Base-by-base conservation (phyloP, 768 basidiomycete species). In the Leucocoprinus birnbaumii region DNA sequence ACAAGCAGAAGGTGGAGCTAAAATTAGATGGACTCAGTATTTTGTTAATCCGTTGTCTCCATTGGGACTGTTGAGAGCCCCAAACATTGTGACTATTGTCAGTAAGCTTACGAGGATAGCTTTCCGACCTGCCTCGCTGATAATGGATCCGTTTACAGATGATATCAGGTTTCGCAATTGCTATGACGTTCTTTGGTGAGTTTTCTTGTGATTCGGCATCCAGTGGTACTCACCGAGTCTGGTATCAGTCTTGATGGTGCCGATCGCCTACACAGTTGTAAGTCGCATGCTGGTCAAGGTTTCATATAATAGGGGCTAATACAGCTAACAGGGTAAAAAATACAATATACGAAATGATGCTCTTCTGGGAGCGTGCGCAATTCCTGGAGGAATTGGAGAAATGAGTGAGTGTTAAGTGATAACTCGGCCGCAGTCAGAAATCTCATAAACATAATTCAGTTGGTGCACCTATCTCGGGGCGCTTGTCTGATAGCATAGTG, bases 241-340 rank as follows among this genome's bases (percentile, higher is more conserved):
- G n/a, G 9, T n/a, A 14, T 50, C 16, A 71, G 83, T 79, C 19
- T 53, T 88, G 2, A 64, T 87, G 50, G 66, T 85, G 13, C 89
- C 89, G 0, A 67, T 90, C 7, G 77, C 85, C 0, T 86, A 83
- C 58, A 89, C 86, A 0, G 73, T 89, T 25, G 87, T 88, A 57
- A 61, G 82, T 65, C 14, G 10, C 7, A n/a, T n/a, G n/a, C n/a
- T n/a, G n/a, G n/a, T n/a, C n/a, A n/a, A n/a, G n/a, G n/a, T n/a
- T n/a, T n/a, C n/a, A n/a, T n/a, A n/a, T n/a, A n/a, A n/a, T n/a
- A n/a, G n/a, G n/a, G n/a, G n/a, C n/a, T n/a, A n/a, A n/a, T 7
- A 43, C 22, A 16, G 21, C 26, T n/a, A 46, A 16, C 58, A 89
- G 87, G 88, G 84, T 3, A 68, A 64, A 16, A 71, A 72, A 25